Conservation (phyloP, 768 basidiomycete genomes). For the Suillus discolor region DNA sequence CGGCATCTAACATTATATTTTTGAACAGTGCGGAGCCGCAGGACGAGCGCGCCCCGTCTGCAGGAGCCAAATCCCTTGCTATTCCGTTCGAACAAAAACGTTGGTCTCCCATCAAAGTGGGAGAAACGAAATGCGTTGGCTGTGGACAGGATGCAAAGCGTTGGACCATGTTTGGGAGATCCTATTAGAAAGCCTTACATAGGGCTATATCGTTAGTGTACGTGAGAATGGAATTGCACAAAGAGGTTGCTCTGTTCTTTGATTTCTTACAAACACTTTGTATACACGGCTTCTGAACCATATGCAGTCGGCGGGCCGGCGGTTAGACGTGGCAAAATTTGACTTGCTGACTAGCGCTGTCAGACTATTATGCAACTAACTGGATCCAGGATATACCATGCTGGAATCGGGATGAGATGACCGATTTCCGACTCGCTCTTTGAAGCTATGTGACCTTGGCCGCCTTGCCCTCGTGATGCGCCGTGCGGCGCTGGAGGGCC, state of each 20-base stretch:
- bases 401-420: background rate
- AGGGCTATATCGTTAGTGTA: background rate
- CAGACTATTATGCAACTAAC: too few species aligned
- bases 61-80: constrained; percentile 94
- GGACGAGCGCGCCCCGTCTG: constrained; percentile 95
- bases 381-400: too few species aligned
- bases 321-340: background rate
- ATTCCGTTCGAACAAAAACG: constrained; percentile 93
- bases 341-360: background rate
- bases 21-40: constrained; percentile 72
- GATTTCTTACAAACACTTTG: background rate
- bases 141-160: constrained; percentile 89
- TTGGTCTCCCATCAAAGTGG: constrained; percentile 78
- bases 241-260: background rate
- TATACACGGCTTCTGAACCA: background rate
- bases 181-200: constrained; percentile 51
- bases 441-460: too few species aligned
- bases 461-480: background rate
- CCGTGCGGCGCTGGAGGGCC: background rate
- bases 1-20: constrained; percentile 13
- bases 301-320: background rate
- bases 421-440: too few species aligned
- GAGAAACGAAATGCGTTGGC: constrained; percentile 87
- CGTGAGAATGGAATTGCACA: background rate
- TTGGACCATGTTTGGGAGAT: constrained; percentile 96